phyloP scores from a whole-genome alignment of 192 early-diverging fungal genomes.

The Geosiphon pyriformis region DNA sequence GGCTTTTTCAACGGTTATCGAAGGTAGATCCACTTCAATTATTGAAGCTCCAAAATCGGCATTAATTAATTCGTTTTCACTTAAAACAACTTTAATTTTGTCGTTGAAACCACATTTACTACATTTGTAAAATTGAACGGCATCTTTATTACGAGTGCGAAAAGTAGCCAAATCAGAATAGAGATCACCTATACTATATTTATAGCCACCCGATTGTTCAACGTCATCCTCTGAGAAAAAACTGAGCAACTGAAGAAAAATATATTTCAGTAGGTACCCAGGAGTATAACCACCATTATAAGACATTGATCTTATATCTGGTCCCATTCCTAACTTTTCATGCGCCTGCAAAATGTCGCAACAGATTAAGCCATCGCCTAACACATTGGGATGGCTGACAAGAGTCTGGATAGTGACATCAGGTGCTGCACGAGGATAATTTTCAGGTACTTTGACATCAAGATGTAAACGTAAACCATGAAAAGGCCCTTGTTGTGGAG shows the following conservation, averaged over 20 bases:
- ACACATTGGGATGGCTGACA: neutral
- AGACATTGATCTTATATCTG: neutral
- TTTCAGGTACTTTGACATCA: neutral
- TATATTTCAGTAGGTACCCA: slow-evolving; percentile 14
- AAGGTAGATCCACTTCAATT: neutral
- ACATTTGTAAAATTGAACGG: neutral
- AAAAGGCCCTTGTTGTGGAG: neutral
- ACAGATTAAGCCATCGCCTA: neutral
- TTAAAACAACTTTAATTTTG: neutral
- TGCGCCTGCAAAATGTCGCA: slow-evolving; percentile 2
- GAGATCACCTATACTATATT: neutral
- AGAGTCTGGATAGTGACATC: neutral
- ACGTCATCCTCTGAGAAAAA: slow-evolving; percentile 3
- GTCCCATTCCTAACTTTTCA: neutral
- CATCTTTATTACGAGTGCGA: neutral
- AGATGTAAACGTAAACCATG: neutral
- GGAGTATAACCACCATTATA: slow-evolving; percentile 17
- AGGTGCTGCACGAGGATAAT: neutral
- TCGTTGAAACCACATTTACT: neutral
- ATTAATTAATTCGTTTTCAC: neutral
- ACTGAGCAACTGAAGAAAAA: slow-evolving; percentile 12
- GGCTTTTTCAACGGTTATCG: neutral
- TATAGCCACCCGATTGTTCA: neutral
- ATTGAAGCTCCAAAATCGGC: neutral
- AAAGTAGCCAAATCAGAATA: too few species aligned